Percentiles rank a stretch among this genome's conserved stretches.
Conservation (phyloP, 192 early-diverging fungal genomes). For the Allomyces javanicus region DNA sequence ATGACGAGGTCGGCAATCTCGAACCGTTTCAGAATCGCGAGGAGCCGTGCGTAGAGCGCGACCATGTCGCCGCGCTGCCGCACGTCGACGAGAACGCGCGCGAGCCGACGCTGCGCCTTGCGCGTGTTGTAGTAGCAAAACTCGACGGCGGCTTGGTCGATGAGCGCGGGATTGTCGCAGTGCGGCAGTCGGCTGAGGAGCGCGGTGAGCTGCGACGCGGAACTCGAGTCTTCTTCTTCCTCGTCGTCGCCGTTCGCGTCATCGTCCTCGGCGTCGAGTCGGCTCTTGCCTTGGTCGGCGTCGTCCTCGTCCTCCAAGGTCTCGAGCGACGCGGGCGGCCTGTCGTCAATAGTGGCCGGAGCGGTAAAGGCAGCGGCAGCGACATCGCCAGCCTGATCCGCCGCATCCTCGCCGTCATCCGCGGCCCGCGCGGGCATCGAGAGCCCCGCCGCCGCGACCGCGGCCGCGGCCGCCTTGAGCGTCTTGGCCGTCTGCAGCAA, state of each 20-base stretch:
- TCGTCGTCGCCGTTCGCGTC: constrained; percentile 7
- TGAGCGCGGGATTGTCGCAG: constrained; percentile 58
- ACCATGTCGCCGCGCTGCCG: constrained; percentile 62
- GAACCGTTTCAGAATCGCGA: constrained; percentile 61
- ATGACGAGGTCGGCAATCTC: background rate
- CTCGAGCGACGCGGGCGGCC: background rate
- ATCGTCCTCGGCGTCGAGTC: background rate
- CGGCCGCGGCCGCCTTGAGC: constrained; percentile 2
- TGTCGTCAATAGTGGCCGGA: constrained; percentile 5
- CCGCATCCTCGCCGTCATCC: constrained; percentile 9
- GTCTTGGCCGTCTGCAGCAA: constrained; percentile 33
- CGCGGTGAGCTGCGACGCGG: constrained; percentile 27
- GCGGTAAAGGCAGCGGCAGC: constrained; percentile 7
- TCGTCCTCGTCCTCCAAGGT: constrained; percentile 8
- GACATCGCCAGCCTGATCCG: background rate
- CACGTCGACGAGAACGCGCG: constrained; percentile 55
- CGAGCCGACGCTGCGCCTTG: constrained; percentile 46
- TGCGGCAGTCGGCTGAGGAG: constrained; percentile 52
- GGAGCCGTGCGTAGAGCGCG: constrained; percentile 76
- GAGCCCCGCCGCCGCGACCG: constrained; percentile 13
- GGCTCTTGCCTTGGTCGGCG: constrained; percentile 3
- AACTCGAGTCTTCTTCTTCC: constrained; percentile 10
- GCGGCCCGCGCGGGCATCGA: constrained; percentile 9
- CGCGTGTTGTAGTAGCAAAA: constrained; percentile 86
- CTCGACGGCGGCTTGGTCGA: constrained; percentile 75